Evolutionary conservation across 768 basidiomycete genomes (phyloP), one percentile per base, ranked within the genome.

Genomic region (Tremella mesenterica): DNA sequence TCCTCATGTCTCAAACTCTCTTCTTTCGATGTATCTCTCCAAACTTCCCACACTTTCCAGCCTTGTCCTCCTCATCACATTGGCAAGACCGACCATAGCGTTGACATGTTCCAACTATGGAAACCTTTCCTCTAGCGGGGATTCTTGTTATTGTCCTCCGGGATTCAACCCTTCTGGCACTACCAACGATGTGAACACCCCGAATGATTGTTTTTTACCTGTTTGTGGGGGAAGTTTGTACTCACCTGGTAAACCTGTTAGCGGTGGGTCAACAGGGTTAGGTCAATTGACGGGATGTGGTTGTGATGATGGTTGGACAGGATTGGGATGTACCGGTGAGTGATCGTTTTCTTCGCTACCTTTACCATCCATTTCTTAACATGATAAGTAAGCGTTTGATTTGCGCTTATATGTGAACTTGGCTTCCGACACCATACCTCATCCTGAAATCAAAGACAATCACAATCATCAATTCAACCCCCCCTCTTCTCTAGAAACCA

Each of bases 151-250:
- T 21, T 95, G 91, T 71, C 89, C 88, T 4, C 79, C 81, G 21
- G 89, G 89, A 12, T 88, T 87, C 57, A 69, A 69, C 36, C 61
- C 64, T 29, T 38, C 50, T 1, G 52, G 57, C 10, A 47, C n/a
- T n/a, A n/a, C n/a, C n/a, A n/a, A n/a, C n/a, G n/a, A n/a, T n/a
- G n/a, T n/a, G n/a, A n/a, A n/a, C n/a, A n/a, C 44, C 16, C 38
- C 38, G 10, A 43, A 39, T 4, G 48, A 50, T n/a, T 69, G 67
- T 44, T 36, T 20, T 27, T 45, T 65, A 8, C 81, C 85, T 0
- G 81, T 78, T 1, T 95, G 91, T 56, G 86, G 86, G 10, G 88
- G 88, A 1, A 84, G 81, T 48, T 81, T 93, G 39, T 88, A 63
- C 36, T 30, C 45, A 85, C 67, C 50, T 70, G 80, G 2, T 67